Evolutionary conservation across 2,329 filamentous ascomycete species (phyloP).

Genomic region (Colletotrichum falcatum): DNA sequence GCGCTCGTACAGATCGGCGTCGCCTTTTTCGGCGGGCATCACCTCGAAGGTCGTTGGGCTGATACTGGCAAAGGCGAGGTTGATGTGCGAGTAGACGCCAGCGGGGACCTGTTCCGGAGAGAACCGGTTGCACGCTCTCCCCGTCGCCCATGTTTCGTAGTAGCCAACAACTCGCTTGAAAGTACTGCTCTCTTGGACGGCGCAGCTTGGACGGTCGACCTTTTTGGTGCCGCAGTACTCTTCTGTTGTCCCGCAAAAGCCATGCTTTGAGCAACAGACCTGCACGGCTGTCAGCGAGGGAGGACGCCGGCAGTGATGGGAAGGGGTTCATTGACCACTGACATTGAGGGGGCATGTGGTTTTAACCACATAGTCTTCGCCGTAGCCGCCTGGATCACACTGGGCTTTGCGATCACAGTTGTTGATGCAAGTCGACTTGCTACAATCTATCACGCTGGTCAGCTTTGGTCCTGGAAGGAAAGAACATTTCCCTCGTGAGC

Average conservation of each 20-base stretch:
- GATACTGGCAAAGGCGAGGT: conserved; percentile 52
- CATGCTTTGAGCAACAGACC: neutral
- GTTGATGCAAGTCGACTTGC: neutral
- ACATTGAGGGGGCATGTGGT: conserved; percentile 51
- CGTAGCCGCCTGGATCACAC: neutral
- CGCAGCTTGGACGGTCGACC: neutral
- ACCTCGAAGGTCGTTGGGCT: conserved; percentile 48
- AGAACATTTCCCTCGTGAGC: neutral
- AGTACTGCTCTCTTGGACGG: neutral
- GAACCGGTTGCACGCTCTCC: conserved; percentile 27
- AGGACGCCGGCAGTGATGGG: conserved; percentile 45
- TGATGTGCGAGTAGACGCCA: conserved; percentile 49
- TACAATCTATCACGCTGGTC: neutral
- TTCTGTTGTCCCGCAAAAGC: neutral
- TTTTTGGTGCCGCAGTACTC: neutral
- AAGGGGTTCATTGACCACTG: conserved; percentile 39
- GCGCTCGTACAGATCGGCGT: conserved; percentile 44
- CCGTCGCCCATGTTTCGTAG: conserved; percentile 43
- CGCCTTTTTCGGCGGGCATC: conserved; percentile 19
- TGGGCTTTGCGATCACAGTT: neutral
- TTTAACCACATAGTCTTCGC: conserved; percentile 1
- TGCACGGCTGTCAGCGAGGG: neutral
- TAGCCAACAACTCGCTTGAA: conserved; percentile 48
- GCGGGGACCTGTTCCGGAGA: conserved; percentile 46
- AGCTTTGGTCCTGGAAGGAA: neutral